Conservation (phyloP, 257 asterid genomes). For the Ballota nigra region DNA sequence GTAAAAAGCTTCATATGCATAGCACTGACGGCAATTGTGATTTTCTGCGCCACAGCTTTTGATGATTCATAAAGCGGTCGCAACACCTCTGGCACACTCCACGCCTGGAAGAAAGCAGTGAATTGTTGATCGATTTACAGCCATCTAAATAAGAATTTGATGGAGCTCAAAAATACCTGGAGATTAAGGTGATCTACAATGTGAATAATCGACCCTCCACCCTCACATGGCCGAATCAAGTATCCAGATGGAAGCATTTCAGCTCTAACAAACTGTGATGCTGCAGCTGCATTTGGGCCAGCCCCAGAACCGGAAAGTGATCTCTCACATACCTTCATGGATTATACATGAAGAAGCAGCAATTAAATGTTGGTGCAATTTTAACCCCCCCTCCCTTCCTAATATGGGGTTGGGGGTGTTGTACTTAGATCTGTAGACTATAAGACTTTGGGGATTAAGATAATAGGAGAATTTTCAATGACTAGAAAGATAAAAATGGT, state of each 20-base stretch:
- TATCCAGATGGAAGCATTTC: constrained; percentile 92
- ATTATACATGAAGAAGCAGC: neutral
- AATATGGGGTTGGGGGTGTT: neutral
- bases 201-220: constrained; percentile 88
- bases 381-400: neutral
- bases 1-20: neutral
- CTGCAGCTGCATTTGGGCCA: constrained; percentile 60
- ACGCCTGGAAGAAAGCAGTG: constrained; percentile 49
- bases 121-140: constrained; percentile 6
- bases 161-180: constrained; percentile 41
- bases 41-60: constrained; percentile 74
- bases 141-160: neutral
- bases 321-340: constrained; percentile 70
- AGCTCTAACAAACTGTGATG: constrained; percentile 82
- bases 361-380: neutral
- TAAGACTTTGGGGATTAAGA: neutral
- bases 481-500: neutral
- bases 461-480: neutral
- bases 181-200: constrained; percentile 83
- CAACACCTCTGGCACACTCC: constrained; percentile 88
- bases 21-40: constrained; percentile 69
- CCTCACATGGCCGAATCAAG: constrained; percentile 80
- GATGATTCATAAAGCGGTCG: constrained; percentile 91
- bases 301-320: constrained; percentile 90
- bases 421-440: neutral